Conservation (phyloP, 73 alveolate species). For the Paramecium sonneborni region DNA sequence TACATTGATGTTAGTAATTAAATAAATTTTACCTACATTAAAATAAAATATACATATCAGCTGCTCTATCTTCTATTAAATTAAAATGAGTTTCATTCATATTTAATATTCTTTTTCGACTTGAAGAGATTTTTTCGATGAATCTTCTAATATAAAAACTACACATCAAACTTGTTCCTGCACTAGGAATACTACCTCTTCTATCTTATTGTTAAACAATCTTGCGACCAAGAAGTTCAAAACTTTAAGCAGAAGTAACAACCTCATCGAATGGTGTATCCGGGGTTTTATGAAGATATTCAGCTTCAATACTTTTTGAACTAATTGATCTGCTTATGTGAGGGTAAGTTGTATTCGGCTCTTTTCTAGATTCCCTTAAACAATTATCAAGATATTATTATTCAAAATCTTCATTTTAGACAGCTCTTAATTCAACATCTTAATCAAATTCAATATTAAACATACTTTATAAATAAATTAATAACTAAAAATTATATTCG, state of each 20-base stretch:
- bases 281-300: neutral
- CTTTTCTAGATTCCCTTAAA: neutral
- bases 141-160: neutral
- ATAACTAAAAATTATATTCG: neutral
- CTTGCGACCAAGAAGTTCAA: neutral
- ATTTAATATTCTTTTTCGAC: neutral
- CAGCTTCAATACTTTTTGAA: constrained; percentile 11
- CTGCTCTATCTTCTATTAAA: constrained; percentile 12
- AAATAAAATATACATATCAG: neutral
- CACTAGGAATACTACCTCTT: neutral
- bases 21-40: neutral
- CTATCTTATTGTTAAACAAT: neutral
- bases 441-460: neutral
- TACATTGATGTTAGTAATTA: neutral
- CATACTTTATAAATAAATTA: neutral
- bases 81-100: constrained; percentile 1
- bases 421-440: constrained; percentile 13
- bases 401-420: constrained; percentile 29
- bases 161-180: neutral
- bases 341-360: neutral
- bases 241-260: neutral
- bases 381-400: constrained; percentile 20
- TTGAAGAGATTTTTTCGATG: neutral
- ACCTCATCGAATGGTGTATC: neutral
- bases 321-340: neutral